These are phyloP conservation scores for Vachellia pachyceras DNA, from an alignment of 306 rosid genomes.

Conservation along the genomic window DNA sequence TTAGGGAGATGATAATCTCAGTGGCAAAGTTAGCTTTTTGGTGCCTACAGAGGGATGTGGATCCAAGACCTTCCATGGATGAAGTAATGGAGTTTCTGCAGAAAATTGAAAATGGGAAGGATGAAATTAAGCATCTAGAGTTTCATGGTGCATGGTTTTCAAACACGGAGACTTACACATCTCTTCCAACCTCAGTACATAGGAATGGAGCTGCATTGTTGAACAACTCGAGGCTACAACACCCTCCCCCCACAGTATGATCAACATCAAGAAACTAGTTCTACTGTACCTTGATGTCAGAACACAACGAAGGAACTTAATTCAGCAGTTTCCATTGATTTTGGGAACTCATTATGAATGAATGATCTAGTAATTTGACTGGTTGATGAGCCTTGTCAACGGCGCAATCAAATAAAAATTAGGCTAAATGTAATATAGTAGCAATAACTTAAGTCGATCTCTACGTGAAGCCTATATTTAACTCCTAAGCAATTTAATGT, in stretches of 20 bases:
- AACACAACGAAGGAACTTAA: neutral
- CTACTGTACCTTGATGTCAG: slow-evolving; percentile 40
- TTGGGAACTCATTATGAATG: too few relatives aligned
- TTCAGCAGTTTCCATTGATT: neutral
- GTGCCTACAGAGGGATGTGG: slow-evolving; percentile 43
- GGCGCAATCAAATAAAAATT: too few relatives aligned
- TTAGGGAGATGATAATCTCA: slow-evolving; percentile 33
- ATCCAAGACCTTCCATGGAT: slow-evolving; percentile 46
- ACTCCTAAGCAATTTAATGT: too few relatives aligned
- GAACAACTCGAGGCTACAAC: slow-evolving; percentile 27
- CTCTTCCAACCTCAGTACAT: neutral
- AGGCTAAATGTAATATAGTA: too few relatives aligned
- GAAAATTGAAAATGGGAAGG: slow-evolving; percentile 19
- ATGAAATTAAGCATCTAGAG: slow-evolving; percentile 2
- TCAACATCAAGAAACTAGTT: slow-evolving; percentile 47
- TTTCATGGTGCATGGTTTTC: neutral
- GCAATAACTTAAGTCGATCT: too few relatives aligned
- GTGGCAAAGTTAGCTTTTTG: slow-evolving; percentile 44
- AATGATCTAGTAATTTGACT: too few relatives aligned
- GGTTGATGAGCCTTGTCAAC: too few relatives aligned
- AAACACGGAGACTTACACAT: neutral
- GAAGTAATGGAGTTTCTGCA: slow-evolving; percentile 37
- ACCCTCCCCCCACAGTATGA: slow-evolving; percentile 51
- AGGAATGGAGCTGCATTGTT: neutral
- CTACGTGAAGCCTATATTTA: too few relatives aligned